A percentile compares a stretch with the other conserved stretches of the same genome.
Evolutionary conservation across 768 basidiomycete genomes (phyloP).

Genomic region (Scleroderma bovista): DNA sequence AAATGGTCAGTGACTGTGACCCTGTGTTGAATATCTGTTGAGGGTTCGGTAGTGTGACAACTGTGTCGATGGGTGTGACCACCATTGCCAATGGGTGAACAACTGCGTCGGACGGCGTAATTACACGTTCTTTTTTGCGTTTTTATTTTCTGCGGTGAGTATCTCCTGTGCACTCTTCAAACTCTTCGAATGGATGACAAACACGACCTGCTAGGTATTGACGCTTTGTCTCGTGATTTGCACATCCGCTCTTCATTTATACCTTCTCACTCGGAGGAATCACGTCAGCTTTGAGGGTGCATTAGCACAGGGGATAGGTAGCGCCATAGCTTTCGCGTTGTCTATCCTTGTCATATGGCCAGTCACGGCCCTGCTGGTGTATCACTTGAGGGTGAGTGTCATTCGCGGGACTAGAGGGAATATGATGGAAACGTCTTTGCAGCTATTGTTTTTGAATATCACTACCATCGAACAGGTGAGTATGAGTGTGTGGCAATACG

Average conservation of each 20-base stretch:
- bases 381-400: conserved; percentile 77
- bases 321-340: conserved; percentile 74
- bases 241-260: conserved; percentile 81
- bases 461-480: conserved; percentile 95
- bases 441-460: conserved; percentile 80
- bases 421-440: conserved; percentile 3
- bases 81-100: conserved; percentile 90
- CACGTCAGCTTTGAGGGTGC: conserved; percentile 44
- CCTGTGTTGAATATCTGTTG: conserved; percentile 3
- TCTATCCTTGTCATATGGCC: conserved; percentile 78
- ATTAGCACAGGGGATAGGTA: conserved; percentile 55
- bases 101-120: conserved; percentile 95
- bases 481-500: conserved; percentile 36
- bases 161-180: background rate
- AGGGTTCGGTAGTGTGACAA: conserved; percentile 73
- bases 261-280: conserved; percentile 52
- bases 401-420: background rate
- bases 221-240: conserved; percentile 71
- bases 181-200: too few species aligned
- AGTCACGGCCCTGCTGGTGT: conserved; percentile 68
- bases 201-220: conserved; percentile 43
- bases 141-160: conserved; percentile 74
- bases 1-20: conserved; percentile 63
- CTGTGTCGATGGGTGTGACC: conserved; percentile 93
- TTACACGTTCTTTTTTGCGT: conserved; percentile 87